Evolutionary conservation across 2,329 filamentous ascomycete genomes (phyloP), one percentile per base, ranked within the genome.

Genomic region (Coniochaeta prunicola): DNA sequence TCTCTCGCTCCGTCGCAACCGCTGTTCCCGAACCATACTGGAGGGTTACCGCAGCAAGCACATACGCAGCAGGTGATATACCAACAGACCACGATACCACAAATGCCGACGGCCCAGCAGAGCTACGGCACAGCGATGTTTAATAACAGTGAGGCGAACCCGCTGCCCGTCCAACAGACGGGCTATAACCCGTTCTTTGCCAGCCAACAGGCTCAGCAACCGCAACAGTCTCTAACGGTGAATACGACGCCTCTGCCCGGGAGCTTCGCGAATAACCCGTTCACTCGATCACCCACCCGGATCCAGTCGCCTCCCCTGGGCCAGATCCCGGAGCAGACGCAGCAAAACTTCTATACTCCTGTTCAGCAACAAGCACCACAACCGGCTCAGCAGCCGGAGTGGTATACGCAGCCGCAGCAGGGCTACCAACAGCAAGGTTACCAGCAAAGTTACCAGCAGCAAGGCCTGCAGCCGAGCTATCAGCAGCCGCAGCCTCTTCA

Each of bases 1-100:
- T 86, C 90, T 38, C 75, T 96, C 2, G 84, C 73, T 12, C 71
- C 68, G 19, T 68, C 73, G 9, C 84, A 85, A 65, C 81, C 84
- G 12, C 75, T 91, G 42, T 91, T 91, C 67, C 87, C 88, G 0
- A 83, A 91, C 67, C 85, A 86, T 56, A 91, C 88, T 3, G 87
- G 88, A 57, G 86, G 83, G 12, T 70, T 68, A 28, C 76, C 76
- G 66, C 67, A 67, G 19, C 64, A 67, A 28, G 15, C 8, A 21
- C 10, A 56, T 19, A 9, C 5, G 10, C 74, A 74, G 42, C 76
- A 76, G 60, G 62, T 70, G 26, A 64, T 69, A 33, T 80, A 79
- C 59, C 74, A 77, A 57, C 77, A 78, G 57, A 77, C 80, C 59
- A 64, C 73, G 10, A 67, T 77, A 66, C 24, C 21, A 30, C 77